Base-by-base conservation (phyloP, 1,284 basidiomycete species). In the Rhodotorula sp. region DNA sequence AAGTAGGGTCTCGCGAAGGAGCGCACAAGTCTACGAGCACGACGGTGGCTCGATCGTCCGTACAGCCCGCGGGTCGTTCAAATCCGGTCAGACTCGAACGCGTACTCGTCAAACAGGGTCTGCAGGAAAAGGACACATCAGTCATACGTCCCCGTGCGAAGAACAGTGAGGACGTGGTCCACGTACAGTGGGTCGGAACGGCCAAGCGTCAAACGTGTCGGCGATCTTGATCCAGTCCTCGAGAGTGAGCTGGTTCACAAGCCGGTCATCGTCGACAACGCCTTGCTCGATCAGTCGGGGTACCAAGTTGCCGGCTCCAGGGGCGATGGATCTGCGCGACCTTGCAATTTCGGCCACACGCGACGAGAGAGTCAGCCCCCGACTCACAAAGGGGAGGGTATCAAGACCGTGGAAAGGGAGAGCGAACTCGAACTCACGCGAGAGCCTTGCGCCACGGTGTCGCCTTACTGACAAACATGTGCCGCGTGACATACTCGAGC, bases 401-500 rank as follows among this genome's bases (percentile, higher is more conserved):
- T 10, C 16, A 26, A 21, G 43, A 31, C n/a, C 39, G 39, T 12
- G 1, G 8, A 1, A 43, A 8, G 39, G 39, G 39, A 49, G 49
- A 23, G 31, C 10, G 39, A 14, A 49, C 16, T 20, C 21, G 23
- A 20, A 71, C 75, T 49, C 29, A 75, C 74, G 65, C 46, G 1
- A 77, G n/a, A 4, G 70, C 71, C 62, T 72, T 75, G 26, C 59
- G 63, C 76, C 76, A 77, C 52, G 64, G 46, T 21, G 57, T 52
- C 16, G 67, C 64, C 62, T 66, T 73, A 2, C 60, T 47, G 20
- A 73, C 66, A 67, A 77, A 77, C 76, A 77, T 77, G 48, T 71
- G 69, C 52, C 68, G 56, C 47, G 70, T 58, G 52, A 73, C 52
- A 20, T 54, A 73, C 46, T 77, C 73, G 47, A 77, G 62, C 69